These are phyloP conservation scores for Xylariales sp. DNA, from an alignment of 2,329 filamentous ascomycete genomes.

Conservation along the genomic window DNA sequence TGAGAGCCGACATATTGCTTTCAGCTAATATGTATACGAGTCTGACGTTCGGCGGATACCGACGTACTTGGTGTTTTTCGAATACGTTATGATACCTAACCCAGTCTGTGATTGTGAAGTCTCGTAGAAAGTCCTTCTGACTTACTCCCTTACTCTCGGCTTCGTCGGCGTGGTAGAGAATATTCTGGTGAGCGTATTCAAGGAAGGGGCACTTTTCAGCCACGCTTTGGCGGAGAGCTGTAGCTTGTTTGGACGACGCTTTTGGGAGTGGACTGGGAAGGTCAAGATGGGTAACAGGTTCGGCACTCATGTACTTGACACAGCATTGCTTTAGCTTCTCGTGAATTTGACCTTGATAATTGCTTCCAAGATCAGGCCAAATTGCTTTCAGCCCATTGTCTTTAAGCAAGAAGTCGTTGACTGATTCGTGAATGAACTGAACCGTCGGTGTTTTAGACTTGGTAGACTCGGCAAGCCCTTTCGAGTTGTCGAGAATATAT, in stretches of 20 bases:
- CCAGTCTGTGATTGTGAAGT: constrained; percentile 8
- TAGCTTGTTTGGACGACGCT: neutral
- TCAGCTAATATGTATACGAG: constrained; percentile 16
- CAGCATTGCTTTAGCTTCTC: constrained; percentile 36
- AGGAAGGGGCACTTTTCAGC: constrained; percentile 12
- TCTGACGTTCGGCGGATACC: constrained; percentile 3
- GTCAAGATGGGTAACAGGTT: neutral
- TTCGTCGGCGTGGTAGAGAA: constrained; percentile 13
- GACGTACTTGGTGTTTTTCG: constrained; percentile 9
- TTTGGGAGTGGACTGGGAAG: neutral
- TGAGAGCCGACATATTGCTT: neutral
- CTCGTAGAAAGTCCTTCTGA: constrained; percentile 9
- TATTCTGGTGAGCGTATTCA: constrained; percentile 2
- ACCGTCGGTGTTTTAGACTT: constrained; percentile 27
- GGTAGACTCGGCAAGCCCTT: constrained; percentile 44
- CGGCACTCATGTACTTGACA: constrained; percentile 1
- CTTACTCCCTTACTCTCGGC: constrained; percentile 7
- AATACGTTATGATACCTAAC: constrained; percentile 9
- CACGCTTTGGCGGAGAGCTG: neutral
- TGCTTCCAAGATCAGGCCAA: constrained; percentile 26
- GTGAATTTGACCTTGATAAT: constrained; percentile 32
- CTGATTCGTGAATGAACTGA: constrained; percentile 52
- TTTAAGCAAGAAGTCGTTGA: constrained; percentile 41
- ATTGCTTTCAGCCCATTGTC: constrained; percentile 25
- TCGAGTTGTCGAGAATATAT: constrained; percentile 39